Conservation (phyloP, 2,329 filamentous ascomycete species). For the Alternaria solani region DNA sequence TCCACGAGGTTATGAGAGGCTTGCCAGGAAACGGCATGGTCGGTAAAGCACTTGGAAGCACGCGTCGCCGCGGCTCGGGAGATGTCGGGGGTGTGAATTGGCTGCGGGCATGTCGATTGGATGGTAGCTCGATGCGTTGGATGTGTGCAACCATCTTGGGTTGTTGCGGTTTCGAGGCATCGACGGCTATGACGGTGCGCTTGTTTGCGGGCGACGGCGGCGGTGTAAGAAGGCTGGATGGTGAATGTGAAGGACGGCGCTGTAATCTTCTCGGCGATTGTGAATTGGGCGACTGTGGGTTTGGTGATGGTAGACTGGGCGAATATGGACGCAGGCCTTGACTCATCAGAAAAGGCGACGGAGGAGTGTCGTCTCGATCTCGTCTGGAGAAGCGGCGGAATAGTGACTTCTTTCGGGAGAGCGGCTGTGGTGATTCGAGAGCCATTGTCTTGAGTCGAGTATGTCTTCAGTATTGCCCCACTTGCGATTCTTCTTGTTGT, state of each 20-base stretch:
- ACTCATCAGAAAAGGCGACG: conserved; percentile 10
- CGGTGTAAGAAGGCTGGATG: conserved; percentile 17
- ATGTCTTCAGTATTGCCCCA: conserved; percentile 17
- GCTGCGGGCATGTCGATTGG: conserved; percentile 3
- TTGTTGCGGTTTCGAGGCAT: conserved; percentile 7
- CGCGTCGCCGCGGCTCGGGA: conserved; percentile 14
- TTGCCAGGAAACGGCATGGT: conserved; percentile 31
- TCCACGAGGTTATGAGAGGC: conserved; percentile 36
- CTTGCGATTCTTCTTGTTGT: conserved; percentile 4
- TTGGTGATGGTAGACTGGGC: neutral
- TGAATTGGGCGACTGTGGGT: neutral
- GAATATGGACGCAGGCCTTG: neutral
- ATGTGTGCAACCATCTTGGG: conserved; percentile 12
- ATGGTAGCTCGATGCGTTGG: conserved; percentile 19
- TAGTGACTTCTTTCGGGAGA: conserved; percentile 26
- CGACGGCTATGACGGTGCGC: conserved; percentile 5
- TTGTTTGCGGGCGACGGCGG: conserved; percentile 17
- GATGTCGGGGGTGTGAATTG: conserved; percentile 6
- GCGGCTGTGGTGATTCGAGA: conserved; percentile 20
- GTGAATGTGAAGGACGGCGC: conserved; percentile 10
- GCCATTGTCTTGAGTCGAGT: conserved; percentile 26
- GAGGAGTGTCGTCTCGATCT: conserved; percentile 16
- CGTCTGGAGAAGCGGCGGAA: conserved; percentile 30
- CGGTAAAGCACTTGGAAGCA: conserved; percentile 24
- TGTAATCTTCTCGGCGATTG: conserved; percentile 14